Evolutionary conservation across 176 grass and related monocot genomes (phyloP).

Genomic region (Aechmea fasciata): DNA sequence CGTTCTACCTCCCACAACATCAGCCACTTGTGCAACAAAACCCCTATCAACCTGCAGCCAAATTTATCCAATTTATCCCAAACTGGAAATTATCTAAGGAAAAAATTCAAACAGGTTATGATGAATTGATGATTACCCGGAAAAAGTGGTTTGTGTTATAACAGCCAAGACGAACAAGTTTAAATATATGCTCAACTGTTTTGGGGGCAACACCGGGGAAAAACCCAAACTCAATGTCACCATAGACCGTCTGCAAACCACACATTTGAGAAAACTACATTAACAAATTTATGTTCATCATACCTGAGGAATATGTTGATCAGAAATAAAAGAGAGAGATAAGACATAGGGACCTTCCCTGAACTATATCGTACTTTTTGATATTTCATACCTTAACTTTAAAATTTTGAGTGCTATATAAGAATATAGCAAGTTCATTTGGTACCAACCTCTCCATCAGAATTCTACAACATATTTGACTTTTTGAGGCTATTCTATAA

Average conservation of each 20-base stretch:
- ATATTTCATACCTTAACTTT: no score
- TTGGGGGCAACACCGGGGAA: conserved; percentile 77
- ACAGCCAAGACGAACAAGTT: conserved; percentile 82
- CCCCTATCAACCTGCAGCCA: conserved; percentile 79
- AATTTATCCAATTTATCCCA: neutral
- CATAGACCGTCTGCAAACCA: conserved; percentile 62
- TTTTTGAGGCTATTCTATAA: no score
- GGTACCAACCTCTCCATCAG: no score
- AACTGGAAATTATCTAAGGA: neutral
- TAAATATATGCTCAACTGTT: conserved; percentile 88
- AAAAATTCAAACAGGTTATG: neutral
- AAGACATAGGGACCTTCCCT: neutral
- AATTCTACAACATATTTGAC: no score
- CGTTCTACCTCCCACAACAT: conserved; percentile 65
- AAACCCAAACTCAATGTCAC: conserved; percentile 94
- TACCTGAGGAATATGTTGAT: neutral
- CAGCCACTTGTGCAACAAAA: conserved; percentile 96
- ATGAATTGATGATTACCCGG: conserved; percentile 36
- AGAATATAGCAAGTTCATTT: no score
- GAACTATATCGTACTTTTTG: no score
- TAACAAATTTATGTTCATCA: conserved; percentile 12
- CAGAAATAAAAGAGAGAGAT: neutral
- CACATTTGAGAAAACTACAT: conserved; percentile 17
- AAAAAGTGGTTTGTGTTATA: conserved; percentile 98
- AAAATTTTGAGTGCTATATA: no score